Percentiles rank a stretch among this genome's conserved stretches.
Evolutionary conservation across 139 green algal genomes (phyloP).

Genomic region (Monoraphidium neglectum): DNA sequence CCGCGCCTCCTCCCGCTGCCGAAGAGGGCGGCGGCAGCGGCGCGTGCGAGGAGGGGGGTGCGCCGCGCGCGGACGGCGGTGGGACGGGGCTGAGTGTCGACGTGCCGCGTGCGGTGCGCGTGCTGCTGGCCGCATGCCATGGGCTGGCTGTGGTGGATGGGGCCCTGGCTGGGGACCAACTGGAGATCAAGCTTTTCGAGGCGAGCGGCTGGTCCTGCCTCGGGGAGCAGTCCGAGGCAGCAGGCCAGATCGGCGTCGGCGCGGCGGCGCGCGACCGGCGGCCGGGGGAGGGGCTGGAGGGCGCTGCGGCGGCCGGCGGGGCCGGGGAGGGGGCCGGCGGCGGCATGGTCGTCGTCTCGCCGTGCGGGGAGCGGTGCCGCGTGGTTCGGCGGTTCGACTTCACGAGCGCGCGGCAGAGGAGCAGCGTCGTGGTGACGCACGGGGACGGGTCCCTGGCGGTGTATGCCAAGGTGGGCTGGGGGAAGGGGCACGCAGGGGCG

Average conservation of each 20-base stretch:
- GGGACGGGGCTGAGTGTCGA: background rate
- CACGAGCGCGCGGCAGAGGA: background rate
- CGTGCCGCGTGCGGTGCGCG: background rate
- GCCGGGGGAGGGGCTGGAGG: too few species aligned
- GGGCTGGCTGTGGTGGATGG: constrained; percentile 35
- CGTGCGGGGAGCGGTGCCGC: too few species aligned
- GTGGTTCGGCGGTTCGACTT: constrained; percentile 7
- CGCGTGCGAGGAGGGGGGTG: background rate
- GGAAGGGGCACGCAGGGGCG: too few species aligned
- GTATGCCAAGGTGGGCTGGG: background rate
- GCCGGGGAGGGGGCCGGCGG: background rate
- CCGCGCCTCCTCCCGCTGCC: too few species aligned
- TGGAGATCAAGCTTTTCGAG: constrained; percentile 47
- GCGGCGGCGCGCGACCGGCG: background rate
- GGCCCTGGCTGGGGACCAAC: constrained; percentile 42
- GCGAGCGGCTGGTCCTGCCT: constrained; percentile 39
- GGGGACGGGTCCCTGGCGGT: background rate
- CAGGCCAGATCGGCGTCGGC: background rate
- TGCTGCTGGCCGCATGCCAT: constrained; percentile 46
- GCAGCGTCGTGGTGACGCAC: constrained; percentile 1
- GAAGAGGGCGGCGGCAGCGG: background rate
- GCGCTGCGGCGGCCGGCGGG: too few species aligned
- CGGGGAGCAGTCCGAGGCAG: background rate
- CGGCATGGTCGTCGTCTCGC: background rate
- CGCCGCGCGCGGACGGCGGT: background rate